Conservation (phyloP, 805 yeast genomes). For the Vanderwaltozyma verrucispora region DNA sequence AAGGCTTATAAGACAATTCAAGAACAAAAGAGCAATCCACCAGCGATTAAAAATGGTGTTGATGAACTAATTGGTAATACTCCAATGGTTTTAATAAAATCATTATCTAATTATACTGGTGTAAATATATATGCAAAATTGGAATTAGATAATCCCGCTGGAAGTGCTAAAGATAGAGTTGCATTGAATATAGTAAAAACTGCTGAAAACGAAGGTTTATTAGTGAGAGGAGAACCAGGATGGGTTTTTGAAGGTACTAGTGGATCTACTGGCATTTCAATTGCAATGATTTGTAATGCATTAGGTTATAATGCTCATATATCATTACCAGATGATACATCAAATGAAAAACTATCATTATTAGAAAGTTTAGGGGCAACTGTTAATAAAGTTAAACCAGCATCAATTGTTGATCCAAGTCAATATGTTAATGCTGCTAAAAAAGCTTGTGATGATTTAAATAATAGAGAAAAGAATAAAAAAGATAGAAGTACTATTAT, state of each 20-base stretch:
- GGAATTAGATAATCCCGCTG: slow-evolving; percentile 85
- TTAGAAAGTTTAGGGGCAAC: slow-evolving; percentile 69
- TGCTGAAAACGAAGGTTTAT: slow-evolving; percentile 49
- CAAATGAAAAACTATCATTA: slow-evolving; percentile 67
- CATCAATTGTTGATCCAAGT: slow-evolving; percentile 85
- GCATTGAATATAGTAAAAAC: slow-evolving; percentile 73
- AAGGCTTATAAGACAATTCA: not conserved
- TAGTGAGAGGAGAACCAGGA: slow-evolving; percentile 50
- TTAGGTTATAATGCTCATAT: slow-evolving; percentile 85
- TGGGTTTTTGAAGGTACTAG: slow-evolving; percentile 87
- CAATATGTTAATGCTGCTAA: slow-evolving; percentile 90
- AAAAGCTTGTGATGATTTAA: slow-evolving; percentile 42
- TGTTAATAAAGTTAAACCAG: slow-evolving; percentile 82
- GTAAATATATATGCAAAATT: slow-evolving; percentile 79
- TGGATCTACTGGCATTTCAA: slow-evolving; percentile 93
- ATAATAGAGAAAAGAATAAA: slow-evolving; percentile 28
- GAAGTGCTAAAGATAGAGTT: slow-evolving; percentile 91
- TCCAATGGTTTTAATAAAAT: slow-evolving; percentile 64
- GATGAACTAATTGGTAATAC: slow-evolving; percentile 85
- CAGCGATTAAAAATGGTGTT: slow-evolving; percentile 37
- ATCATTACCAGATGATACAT: slow-evolving; percentile 91
- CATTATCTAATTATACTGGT: slow-evolving; percentile 64
- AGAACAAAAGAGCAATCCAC: not conserved
- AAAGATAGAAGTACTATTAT: slow-evolving; percentile 30
- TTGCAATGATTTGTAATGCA: slow-evolving; percentile 83